Evolutionary conservation across 805 yeast genomes (phyloP).

Genomic region (Candida ponderosae): DNA sequence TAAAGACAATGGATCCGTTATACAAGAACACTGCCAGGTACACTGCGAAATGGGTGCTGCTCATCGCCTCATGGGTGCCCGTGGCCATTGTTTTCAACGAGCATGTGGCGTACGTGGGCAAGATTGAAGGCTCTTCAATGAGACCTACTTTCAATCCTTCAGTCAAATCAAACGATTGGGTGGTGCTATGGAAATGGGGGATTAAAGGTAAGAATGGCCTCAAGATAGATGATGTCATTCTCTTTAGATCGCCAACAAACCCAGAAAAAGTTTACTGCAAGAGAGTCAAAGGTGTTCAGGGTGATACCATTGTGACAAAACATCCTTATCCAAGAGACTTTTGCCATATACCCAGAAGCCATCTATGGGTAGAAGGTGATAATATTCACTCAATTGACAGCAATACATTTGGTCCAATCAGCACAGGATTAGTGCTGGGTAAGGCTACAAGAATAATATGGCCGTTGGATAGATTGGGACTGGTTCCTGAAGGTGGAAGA

Average conservation of each 20-base stretch:
- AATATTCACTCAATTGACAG: conserved; percentile 79
- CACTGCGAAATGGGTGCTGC: conserved; percentile 22
- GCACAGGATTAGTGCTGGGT: conserved; percentile 74
- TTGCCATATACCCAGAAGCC: conserved; percentile 66
- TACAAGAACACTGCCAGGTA: conserved; percentile 16
- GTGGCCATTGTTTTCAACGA: conserved; percentile 63
- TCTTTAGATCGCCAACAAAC: conserved; percentile 74
- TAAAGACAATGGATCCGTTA: too few relatives aligned
- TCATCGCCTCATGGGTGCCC: conserved; percentile 67
- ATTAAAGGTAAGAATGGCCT: conserved; percentile 39
- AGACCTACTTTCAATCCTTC: conserved; percentile 81
- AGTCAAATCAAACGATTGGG: conserved; percentile 46
- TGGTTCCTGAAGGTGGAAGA: conserved; percentile 43
- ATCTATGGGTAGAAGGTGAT: conserved; percentile 95
- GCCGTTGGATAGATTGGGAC: conserved; percentile 56
- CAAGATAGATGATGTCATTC: conserved; percentile 60
- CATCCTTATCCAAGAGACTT: conserved; percentile 57
- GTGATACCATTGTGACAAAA: conserved; percentile 58
- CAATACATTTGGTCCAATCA: conserved; percentile 82
- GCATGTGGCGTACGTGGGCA: conserved; percentile 64
- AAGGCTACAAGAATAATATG: conserved; percentile 61
- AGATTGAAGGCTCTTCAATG: conserved; percentile 80
- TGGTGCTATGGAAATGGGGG: conserved; percentile 60
- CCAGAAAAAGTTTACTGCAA: conserved; percentile 74
- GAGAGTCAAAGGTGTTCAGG: conserved; percentile 68